Evolutionary conservation across 208 protist genomes (phyloP), one percentile per base, ranked within the genome.

Genomic region (Leishmania braziliensis): DNA sequence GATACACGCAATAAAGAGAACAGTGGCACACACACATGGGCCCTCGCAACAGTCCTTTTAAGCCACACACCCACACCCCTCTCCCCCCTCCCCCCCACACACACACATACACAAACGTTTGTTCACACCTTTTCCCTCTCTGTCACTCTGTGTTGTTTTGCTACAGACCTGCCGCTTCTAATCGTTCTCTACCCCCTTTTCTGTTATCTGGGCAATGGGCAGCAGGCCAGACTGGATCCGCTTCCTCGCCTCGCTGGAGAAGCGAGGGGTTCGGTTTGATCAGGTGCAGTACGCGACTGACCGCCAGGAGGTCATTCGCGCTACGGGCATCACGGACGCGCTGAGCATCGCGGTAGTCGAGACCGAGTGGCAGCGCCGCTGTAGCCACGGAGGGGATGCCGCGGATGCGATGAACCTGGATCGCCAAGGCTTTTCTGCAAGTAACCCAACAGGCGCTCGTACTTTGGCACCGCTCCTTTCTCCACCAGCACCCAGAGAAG

Each of bases 291-390:
- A 88, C 71, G 92, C 94, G 14, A 88, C 92, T 4, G 92, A 97
- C 70, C 84, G 88, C 5, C 83, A 78, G 53, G 83, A 87, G 58
- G 94, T 97, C 39, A 93, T 97, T 66, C 60, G 76, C 12, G 92
- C 93, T 6, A 85, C 89, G 5, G 94, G 93, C 18, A 92, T 96
- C 79, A 93, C 84, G 12, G 94, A 97, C 43, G 89, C 92, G 3
- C 86, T 97, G 46, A 90, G 84, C 29, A 84, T 96, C 73, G 94
- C 94, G 50, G 86, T 97, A 12, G 69, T 97, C 18, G 94, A 97
- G 75, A 97, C 94, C 63, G 92, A 95, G 76, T 97, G 94, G 93
- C 82, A 91, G 76, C 84, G 86, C n/a, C 33, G 63, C 29, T 75
- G 36, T 56, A 69, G 6, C 43, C 29, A 69, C 23, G 48, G 43